phyloP scores from a whole-genome alignment of 2,329 filamentous ascomycete genomes.

The Sarocladium kiliense region DNA sequence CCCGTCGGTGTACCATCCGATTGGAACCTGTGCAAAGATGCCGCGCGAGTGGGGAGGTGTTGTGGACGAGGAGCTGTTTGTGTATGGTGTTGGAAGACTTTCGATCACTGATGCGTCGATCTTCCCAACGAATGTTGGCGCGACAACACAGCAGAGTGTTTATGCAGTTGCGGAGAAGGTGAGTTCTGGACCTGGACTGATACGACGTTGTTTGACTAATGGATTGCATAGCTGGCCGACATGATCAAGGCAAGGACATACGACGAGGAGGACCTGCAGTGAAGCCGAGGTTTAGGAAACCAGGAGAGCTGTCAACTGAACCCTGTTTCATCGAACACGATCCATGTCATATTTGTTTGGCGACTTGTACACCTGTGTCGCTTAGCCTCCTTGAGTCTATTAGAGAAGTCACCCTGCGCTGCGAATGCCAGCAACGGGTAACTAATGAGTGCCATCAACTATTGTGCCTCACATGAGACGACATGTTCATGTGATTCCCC shows the following conservation, averaged over 20 bases:
- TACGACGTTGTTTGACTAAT: neutral
- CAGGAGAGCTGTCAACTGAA: too few species aligned
- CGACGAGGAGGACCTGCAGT: neutral
- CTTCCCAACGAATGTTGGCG: constrained; percentile 17
- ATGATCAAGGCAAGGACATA: constrained; percentile 6
- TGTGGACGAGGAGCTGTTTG: constrained; percentile 21
- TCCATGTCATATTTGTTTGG: too few species aligned
- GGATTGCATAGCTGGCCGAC: neutral
- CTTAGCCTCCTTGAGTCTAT: too few species aligned
- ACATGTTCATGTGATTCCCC: too few species aligned
- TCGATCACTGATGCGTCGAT: constrained; percentile 16
- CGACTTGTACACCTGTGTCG: too few species aligned
- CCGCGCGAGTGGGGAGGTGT: constrained; percentile 22
- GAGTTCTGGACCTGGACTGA: constrained; percentile 1
- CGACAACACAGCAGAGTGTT: constrained; percentile 16
- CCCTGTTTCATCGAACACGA: too few species aligned
- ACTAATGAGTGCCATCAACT: too few species aligned
- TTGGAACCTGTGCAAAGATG: constrained; percentile 23
- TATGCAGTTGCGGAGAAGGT: constrained; percentile 17
- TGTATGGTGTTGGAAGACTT: constrained; percentile 22
- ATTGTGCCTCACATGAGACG: too few species aligned
- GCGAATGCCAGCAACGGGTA: too few species aligned
- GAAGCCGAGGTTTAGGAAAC: neutral
- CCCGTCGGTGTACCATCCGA: constrained; percentile 21
- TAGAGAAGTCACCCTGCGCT: too few species aligned